Conservation (phyloP, 805 yeast species). For the Kodamaea leandrae region DNA sequence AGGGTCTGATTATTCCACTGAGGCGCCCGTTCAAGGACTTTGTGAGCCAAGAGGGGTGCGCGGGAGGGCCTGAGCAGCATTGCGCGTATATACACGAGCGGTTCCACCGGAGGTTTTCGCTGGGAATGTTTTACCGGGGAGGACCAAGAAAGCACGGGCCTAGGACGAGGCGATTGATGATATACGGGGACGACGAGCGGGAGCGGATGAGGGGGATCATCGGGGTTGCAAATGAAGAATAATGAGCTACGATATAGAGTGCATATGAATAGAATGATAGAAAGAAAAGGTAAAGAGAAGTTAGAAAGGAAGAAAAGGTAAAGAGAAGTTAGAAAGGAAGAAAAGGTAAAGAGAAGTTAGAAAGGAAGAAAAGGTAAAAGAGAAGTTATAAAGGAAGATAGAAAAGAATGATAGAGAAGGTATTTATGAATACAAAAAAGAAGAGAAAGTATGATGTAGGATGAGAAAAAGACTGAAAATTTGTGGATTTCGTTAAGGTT, state of each 20-base stretch:
- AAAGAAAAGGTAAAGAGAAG: background rate
- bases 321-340: no score
- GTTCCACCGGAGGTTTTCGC: slow-evolving; percentile 9
- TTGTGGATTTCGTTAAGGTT: no score
- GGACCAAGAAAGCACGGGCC: background rate
- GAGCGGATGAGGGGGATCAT: background rate
- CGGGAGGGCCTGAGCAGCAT: slow-evolving; percentile 3
- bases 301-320: background rate
- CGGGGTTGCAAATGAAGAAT: background rate
- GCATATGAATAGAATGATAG: background rate
- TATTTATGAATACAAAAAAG: no score
- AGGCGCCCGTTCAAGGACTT: slow-evolving; percentile 13
- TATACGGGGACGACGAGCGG: slow-evolving; percentile 4
- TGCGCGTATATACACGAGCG: slow-evolving; percentile 11
- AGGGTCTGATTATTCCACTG: slow-evolving; percentile 13
- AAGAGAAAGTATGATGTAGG: no score
- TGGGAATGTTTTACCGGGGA: background rate
- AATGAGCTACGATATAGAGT: background rate
- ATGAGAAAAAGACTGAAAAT: no score
- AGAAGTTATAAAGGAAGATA: no score
- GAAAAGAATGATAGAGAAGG: no score
- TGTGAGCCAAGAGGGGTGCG: slow-evolving; percentile 4
- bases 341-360: no score
- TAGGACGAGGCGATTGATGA: slow-evolving; percentile 4
- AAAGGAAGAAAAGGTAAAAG: no score